Base-by-base conservation (phyloP, 352 stramenopile species). In the Phytophthora tentaculata region DNA sequence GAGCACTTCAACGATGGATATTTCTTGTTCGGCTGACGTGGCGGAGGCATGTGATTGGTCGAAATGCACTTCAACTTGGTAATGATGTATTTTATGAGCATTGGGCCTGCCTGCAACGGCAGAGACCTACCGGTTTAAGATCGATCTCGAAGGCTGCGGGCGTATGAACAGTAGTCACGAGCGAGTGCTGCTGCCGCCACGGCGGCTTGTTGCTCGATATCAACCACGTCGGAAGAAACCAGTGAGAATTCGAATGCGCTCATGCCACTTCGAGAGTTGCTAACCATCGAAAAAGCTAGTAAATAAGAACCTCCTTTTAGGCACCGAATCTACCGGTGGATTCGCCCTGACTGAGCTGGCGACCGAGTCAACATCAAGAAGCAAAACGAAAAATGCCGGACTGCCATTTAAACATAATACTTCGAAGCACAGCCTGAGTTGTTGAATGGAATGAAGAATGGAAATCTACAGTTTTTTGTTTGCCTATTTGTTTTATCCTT, bases 1-100 rank as follows among this genome's bases (percentile, higher is more conserved):
- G 4, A 6, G 10, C 41, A 68, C 63, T 75, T 71, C 62, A 71
- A 71, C 51, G n/a, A 70, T 71, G 56, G 49, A 60, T 56, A 61
- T 71, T 75, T 70, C 68, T 71, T 75, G 72, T 72, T 75, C 68
- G 35, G 17, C 61, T 71, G 67, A 74, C 61, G 67, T 74, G 54
- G 67, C 56, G 41, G 20, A n/a, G 32, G 23, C 26, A 13, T 24
- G 26, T 26, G 61, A 71, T 71, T 74, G 61, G 61, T 28, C 55
- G 14, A 70, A 66, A 65, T 49, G 23, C 54, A 69, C 67, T 71
- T 75, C 62, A 75, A 75, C 29, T 57, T 67, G 50, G 6, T 16
- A 9, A 28, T 19, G n/a, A 39, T 39, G 12, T 23, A n/a, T 5
- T 44, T 22, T n/a, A n/a, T n/a, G n/a, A n/a, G n/a, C n/a, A n/a